phyloP scores from a whole-genome alignment of 2,329 filamentous ascomycete species.

The Cryphonectria nitschkei region DNA sequence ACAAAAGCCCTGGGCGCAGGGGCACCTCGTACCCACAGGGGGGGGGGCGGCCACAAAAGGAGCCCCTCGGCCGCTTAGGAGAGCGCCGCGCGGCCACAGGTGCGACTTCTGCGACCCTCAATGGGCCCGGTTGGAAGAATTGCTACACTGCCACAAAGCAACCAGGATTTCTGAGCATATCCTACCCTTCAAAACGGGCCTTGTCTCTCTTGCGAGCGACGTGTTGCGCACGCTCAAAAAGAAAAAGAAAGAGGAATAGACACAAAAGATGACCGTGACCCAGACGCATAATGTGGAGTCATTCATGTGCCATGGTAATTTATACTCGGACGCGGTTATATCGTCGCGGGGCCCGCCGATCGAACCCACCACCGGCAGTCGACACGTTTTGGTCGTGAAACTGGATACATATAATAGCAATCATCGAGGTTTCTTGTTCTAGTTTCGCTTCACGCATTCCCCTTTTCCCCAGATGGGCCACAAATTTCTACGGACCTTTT shows the following conservation, averaged over 20 bases:
- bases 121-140: background rate
- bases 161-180: background rate
- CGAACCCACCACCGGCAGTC: conserved; percentile 3
- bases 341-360: background rate
- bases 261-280: background rate
- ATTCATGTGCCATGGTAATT: background rate
- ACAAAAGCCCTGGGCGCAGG: background rate
- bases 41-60: conserved; percentile 1
- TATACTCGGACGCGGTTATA: background rate
- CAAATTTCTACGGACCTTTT: background rate
- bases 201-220: background rate
- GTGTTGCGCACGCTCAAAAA: background rate
- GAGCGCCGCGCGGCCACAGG: conserved; percentile 1
- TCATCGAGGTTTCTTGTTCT: background rate
- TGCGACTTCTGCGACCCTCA: background rate
- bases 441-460: background rate
- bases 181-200: background rate
- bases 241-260: background rate
- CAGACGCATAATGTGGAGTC: conserved; percentile 13
- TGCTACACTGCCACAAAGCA: background rate
- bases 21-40: background rate
- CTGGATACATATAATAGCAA: conserved; percentile 10
- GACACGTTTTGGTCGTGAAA: background rate
- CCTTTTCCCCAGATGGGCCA: background rate
- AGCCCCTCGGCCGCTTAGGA: conserved; percentile 1